Base-by-base conservation (phyloP, 75 land plant species). In the Pinus tabuliformis region DNA sequence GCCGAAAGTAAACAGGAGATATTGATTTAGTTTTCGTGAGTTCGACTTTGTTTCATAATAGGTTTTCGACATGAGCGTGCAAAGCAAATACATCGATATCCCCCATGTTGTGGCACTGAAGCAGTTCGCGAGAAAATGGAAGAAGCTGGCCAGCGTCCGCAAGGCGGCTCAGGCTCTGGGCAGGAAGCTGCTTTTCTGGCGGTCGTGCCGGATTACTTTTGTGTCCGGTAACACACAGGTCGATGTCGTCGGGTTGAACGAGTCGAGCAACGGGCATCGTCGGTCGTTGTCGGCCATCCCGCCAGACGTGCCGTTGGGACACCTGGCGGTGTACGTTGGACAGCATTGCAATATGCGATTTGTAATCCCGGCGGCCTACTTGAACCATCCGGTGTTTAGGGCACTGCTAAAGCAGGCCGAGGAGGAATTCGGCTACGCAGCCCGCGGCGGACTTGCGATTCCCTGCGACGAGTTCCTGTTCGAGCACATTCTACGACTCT, bases 41-140 rank as follows among this genome's bases (percentile, higher is more conserved):
- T 33, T 33, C 33, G 33, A 33, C 33, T 33, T 33, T 33, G 33
- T 33, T 33, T 33, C 33, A 33, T 33, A 33, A 33, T 33, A 33
- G 0, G 0, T 33, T 33, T 33, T 33, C 0, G 33, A 0, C 1
- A 33, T 33, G 33, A 33, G 33, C 33, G 1, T 33, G 33, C 70
- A 12, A 14, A 1, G 70, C 18, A 84, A 78, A 62, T 86, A 86
- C 33, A 33, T 33, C 33, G 33, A 33, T 1, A 33, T 33, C 33
- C 2, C 0, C 33, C 33, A 33, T 2, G 33, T 88, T 61, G 90
- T 91, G 58, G 57, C 83, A 64, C 83, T 91, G 42, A 77, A 83
- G 14, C 88, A 86, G 72, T 61, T 86, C 84, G 77, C 86, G 30
- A 66, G 84, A 52, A 78, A 85, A 73, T 91, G 92, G 92, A 58